phyloP scores from a whole-genome alignment of 2,329 filamentous ascomycete genomes.

The Coniochaeta ligniaria region DNA sequence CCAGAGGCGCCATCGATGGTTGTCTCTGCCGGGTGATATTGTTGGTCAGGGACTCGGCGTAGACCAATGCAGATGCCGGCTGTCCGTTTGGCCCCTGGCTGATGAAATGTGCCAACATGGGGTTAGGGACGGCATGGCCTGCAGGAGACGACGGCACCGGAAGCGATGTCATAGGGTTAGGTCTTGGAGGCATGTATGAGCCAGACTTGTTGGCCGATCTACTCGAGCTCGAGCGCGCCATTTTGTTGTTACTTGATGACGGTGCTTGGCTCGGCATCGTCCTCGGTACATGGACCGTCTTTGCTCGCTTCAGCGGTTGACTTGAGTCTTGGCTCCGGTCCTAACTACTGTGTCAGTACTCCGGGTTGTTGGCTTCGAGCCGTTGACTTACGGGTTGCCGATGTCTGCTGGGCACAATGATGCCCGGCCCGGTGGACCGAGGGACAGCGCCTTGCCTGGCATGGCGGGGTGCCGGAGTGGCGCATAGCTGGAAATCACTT shows the following conservation, averaged over 20 bases:
- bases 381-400: background rate
- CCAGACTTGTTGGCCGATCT: conserved; percentile 28
- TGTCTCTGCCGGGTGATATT: background rate
- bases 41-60: conserved; percentile 5
- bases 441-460: conserved; percentile 16
- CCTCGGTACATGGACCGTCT: conserved; percentile 18
- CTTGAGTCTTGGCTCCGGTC: background rate
- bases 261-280: conserved; percentile 16
- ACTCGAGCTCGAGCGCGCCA: conserved; percentile 37
- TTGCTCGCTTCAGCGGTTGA: conserved; percentile 22
- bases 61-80: conserved; percentile 9
- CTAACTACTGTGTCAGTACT: background rate
- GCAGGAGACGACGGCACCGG: background rate
- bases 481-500: conserved; percentile 20
- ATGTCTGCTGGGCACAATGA: conserved; percentile 9
- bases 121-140: background rate
- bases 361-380: background rate
- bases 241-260: conserved; percentile 23
- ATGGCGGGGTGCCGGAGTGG: conserved; percentile 11
- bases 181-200: conserved; percentile 17
- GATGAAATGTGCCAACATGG: conserved; percentile 9
- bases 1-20: conserved; percentile 4
- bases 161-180: background rate
- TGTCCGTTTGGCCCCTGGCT: conserved; percentile 10
- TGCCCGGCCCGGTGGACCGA: conserved; percentile 16